phyloP scores from a whole-genome alignment of 441 rosid species.

The Populus hybrid region DNA sequence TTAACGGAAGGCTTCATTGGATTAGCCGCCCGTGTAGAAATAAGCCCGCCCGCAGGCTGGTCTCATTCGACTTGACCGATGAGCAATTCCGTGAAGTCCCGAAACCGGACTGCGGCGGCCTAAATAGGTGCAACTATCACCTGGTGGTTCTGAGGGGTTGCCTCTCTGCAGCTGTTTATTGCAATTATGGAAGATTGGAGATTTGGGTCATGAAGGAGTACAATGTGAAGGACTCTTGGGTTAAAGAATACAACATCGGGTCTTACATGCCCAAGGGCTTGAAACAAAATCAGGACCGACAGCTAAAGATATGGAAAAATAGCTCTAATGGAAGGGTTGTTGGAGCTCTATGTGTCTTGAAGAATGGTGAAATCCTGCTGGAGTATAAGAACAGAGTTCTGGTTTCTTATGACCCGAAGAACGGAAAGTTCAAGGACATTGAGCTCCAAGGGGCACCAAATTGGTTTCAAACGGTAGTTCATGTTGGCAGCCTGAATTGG shows the following conservation, averaged over 20 bases:
- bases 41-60: constrained; percentile 48
- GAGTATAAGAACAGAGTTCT: constrained; percentile 67
- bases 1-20: constrained; percentile 84
- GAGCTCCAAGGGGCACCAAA: constrained; percentile 55
- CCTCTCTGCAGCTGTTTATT: constrained; percentile 58
- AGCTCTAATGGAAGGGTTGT: constrained; percentile 43
- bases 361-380: constrained; percentile 64
- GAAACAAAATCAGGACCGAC: constrained; percentile 44
- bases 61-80: constrained; percentile 68
- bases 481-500: constrained; percentile 69
- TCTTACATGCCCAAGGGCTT: constrained; percentile 63
- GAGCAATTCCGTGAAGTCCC: constrained; percentile 72
- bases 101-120: constrained; percentile 61
- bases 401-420: constrained; percentile 54
- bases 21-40: constrained; percentile 54
- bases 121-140: constrained; percentile 55
- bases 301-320: constrained; percentile 46
- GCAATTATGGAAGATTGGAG: constrained; percentile 66
- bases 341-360: constrained; percentile 47
- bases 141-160: constrained; percentile 50
- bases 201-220: constrained; percentile 85
- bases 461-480: constrained; percentile 71
- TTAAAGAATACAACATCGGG: constrained; percentile 58
- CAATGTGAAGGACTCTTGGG: constrained; percentile 68
- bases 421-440: constrained; percentile 55